These are phyloP conservation scores for Cytospora mali DNA, from an alignment of 2,329 filamentous ascomycete species.

Conservation along the genomic window DNA sequence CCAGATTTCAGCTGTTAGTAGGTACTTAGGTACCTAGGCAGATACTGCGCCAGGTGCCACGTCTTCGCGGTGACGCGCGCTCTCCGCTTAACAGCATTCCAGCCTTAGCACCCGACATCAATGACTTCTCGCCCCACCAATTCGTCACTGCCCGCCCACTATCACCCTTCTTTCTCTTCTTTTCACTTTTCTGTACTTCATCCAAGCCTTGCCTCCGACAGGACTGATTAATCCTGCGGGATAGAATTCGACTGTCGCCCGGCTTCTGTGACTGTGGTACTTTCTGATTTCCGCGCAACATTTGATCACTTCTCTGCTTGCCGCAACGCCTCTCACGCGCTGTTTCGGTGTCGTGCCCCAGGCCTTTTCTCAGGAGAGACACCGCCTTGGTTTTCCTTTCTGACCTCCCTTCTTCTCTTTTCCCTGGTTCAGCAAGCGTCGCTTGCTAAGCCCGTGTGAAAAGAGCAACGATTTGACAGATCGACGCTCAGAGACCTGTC, in stretches of 20 bases:
- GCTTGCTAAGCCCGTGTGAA: conserved; percentile 17
- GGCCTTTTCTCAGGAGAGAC: conserved; percentile 14
- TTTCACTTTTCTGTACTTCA: conserved; percentile 8
- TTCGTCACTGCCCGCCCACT: not conserved
- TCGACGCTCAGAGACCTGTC: conserved; percentile 5
- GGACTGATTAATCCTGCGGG: conserved; percentile 11
- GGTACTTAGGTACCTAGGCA: too few species aligned
- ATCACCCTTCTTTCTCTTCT: not conserved
- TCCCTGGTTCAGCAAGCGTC: conserved; percentile 19
- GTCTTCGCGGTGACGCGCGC: not conserved
- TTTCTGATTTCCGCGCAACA: not conserved
- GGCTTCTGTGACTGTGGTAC: conserved; percentile 19
- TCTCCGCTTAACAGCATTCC: not conserved
- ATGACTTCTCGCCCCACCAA: conserved; percentile 17
- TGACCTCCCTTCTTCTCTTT: conserved; percentile 17
- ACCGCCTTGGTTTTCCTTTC: conserved; percentile 16
- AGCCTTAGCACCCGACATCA: not conserved
- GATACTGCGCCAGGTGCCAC: too few species aligned
- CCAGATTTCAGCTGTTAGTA: not conserved
- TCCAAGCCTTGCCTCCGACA: conserved; percentile 10
- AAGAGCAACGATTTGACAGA: conserved; percentile 8
- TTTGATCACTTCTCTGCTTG: conserved; percentile 6
- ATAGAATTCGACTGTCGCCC: conserved; percentile 21
- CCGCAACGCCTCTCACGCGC: conserved; percentile 16
- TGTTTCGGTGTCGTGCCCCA: conserved; percentile 11